Percentiles rank a stretch among this genome's conserved stretches.
Conservation (phyloP, 2,329 filamentous ascomycete species). For the Alternaria triticimaculans region DNA sequence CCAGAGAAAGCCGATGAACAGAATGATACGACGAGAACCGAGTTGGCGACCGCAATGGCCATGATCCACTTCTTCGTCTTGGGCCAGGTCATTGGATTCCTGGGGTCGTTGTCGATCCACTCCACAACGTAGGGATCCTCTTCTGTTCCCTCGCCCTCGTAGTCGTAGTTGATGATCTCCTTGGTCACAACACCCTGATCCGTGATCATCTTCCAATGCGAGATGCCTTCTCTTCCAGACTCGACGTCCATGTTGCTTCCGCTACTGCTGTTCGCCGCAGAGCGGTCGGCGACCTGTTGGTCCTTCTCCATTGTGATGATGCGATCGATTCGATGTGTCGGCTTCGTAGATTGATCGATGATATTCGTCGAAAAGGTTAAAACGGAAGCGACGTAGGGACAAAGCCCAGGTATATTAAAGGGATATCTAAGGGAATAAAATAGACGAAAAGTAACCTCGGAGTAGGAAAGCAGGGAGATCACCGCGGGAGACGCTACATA, state of each 20-base stretch:
- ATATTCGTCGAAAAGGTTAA: neutral
- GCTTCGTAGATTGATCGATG: neutral
- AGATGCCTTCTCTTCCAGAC: conserved; percentile 43
- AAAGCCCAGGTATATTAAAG: conserved; percentile 7
- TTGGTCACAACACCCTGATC: conserved; percentile 48
- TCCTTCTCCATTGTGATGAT: conserved; percentile 27
- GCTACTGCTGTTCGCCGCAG: conserved; percentile 8
- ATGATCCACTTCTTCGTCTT: conserved; percentile 52
- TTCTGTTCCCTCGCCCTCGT: conserved; percentile 52
- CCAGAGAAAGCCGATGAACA: conserved; percentile 52
- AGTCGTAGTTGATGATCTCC: conserved; percentile 49
- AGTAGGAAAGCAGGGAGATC: neutral
- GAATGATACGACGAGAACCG: conserved; percentile 53
- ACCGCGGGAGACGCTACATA: conserved; percentile 19
- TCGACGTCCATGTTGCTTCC: conserved; percentile 34
- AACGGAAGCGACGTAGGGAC: neutral
- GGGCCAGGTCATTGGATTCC: conserved; percentile 53
- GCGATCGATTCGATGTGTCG: conserved; percentile 4
- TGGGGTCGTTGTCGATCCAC: conserved; percentile 56
- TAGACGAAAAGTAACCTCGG: conserved; percentile 1
- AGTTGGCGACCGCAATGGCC: conserved; percentile 50
- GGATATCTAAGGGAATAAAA: neutral
- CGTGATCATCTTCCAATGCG: conserved; percentile 46
- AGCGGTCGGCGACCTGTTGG: conserved; percentile 10
- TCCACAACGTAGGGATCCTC: conserved; percentile 56